These are phyloP conservation scores for Sugiyamaella neomexicana DNA, from an alignment of 1,139 yeast genomes.

Conservation along the genomic window DNA sequence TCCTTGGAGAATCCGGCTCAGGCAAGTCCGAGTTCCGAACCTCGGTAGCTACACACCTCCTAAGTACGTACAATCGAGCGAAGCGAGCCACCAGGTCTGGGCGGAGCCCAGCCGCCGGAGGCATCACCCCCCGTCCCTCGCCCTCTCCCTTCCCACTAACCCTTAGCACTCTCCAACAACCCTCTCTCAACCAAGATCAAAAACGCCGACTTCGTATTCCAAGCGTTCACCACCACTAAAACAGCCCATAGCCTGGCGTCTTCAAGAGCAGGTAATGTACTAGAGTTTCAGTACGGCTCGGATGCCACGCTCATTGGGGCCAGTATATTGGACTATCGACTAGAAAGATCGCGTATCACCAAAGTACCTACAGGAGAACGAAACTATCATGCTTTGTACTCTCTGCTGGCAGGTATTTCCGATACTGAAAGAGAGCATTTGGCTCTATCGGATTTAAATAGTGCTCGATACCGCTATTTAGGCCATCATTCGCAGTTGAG, in stretches of 20 bases:
- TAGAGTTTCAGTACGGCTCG: constrained; percentile 44
- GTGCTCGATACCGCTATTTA: constrained; percentile 41
- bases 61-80: constrained; percentile 32
- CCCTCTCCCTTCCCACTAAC: too few species aligned
- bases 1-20: constrained; percentile 45
- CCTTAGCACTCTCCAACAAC: constrained; percentile 42
- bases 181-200: constrained; percentile 42
- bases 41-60: constrained; percentile 36
- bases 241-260: constrained; percentile 39
- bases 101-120: too few species aligned
- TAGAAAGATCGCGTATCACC: constrained; percentile 45
- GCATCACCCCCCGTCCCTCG: too few species aligned
- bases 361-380: constrained; percentile 46
- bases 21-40: constrained; percentile 45
- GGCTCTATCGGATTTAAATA: constrained; percentile 36
- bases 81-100: too few species aligned
- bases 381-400: constrained; percentile 46
- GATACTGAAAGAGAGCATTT: constrained; percentile 43
- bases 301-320: constrained; percentile 45
- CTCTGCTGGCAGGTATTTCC: constrained; percentile 44
- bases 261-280: constrained; percentile 44
- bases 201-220: constrained; percentile 41
- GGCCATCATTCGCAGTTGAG: constrained; percentile 46
- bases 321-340: constrained; percentile 42
- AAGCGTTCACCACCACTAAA: constrained; percentile 45